Evolutionary conservation across 345 rosid species (phyloP).

Genomic region (Populus nigra): DNA sequence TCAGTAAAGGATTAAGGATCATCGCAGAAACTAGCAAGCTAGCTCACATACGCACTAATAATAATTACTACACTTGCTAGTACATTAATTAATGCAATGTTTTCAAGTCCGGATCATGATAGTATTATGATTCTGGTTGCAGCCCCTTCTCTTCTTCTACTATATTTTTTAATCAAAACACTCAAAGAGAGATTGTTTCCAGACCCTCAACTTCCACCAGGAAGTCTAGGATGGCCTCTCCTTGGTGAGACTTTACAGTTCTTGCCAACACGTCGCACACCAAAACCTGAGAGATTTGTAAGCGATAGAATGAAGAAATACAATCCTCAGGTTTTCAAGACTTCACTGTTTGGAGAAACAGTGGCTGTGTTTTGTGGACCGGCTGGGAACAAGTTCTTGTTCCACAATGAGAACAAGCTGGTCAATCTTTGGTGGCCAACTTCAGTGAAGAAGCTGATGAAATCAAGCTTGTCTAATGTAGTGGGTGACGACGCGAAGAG

Average conservation of each 20-base stretch:
- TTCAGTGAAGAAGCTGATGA: not conserved
- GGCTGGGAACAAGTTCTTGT: slow-evolving; percentile 5
- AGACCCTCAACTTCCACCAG: slow-evolving; percentile 6
- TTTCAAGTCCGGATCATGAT: not conserved
- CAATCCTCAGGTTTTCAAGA: slow-evolving; percentile 7
- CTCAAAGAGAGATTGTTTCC: not conserved
- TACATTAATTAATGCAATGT: no score
- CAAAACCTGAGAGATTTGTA: not conserved
- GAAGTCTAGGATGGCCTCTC: slow-evolving; percentile 18
- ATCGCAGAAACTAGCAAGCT: no score
- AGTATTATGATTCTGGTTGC: not conserved
- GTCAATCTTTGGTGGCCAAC: slow-evolving; percentile 4
- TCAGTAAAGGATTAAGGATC: no score
- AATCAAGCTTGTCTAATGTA: slow-evolving; percentile 10
- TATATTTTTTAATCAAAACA: not conserved
- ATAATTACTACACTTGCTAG: no score
- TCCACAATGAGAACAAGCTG: slow-evolving; percentile 15
- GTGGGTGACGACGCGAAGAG: slow-evolving; percentile 29
- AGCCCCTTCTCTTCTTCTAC: not conserved
- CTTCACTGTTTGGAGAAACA: not conserved
- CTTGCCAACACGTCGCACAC: not conserved
- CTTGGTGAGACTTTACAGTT: not conserved
- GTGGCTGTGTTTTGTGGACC: not conserved
- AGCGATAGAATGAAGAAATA: slow-evolving; percentile 12
- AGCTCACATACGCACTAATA: no score